phyloP scores from a whole-genome alignment of 345 rosid species.

The Murraya koenigii region DNA sequence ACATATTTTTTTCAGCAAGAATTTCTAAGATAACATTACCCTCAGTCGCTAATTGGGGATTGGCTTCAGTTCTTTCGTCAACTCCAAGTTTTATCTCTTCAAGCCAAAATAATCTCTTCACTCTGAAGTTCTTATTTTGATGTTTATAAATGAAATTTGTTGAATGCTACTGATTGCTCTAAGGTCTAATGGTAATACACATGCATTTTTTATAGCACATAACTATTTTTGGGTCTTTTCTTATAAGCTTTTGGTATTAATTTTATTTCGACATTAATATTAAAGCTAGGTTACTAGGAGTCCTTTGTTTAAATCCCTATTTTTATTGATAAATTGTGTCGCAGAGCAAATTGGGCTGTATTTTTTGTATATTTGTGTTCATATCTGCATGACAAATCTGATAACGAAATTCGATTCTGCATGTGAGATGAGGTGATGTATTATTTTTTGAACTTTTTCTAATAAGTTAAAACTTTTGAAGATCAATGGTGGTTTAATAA shows the following conservation, averaged over 20 bases:
- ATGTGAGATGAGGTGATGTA: background rate
- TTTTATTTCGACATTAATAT: background rate
- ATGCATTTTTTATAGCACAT: background rate
- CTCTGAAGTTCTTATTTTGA: background rate
- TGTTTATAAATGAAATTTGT: background rate
- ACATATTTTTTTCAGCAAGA: background rate
- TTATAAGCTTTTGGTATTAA: background rate
- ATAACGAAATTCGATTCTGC: background rate
- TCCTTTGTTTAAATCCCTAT: background rate
- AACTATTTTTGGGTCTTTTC: background rate
- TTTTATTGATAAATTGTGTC: background rate
- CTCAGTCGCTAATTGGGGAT: background rate
- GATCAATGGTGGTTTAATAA: background rate
- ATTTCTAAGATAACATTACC: background rate
- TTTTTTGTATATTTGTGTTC: background rate
- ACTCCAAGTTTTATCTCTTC: background rate
- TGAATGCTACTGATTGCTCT: background rate
- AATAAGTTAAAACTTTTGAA: background rate
- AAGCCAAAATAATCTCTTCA: background rate
- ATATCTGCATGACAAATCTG: background rate
- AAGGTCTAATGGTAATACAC: background rate
- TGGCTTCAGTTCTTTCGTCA: background rate
- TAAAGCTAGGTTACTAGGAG: background rate
- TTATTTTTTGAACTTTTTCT: no score
- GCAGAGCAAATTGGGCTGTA: background rate